These are phyloP conservation scores for Mycosphaerella arachidis DNA, from an alignment of 2,329 filamentous ascomycete genomes.

Conservation along the genomic window DNA sequence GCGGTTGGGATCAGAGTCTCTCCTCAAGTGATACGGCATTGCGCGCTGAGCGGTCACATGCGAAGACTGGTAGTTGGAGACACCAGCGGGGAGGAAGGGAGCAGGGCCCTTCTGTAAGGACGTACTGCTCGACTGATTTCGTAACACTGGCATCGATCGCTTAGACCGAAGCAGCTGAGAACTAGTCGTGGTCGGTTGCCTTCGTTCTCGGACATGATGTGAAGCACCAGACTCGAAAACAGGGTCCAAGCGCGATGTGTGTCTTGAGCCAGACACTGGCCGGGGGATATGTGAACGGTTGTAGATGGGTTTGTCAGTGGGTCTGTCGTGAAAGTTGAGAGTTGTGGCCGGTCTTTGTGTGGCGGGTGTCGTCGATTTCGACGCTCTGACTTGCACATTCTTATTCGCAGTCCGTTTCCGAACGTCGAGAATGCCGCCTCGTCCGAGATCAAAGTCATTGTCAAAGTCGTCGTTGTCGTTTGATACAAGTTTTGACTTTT, in stretches of 20 bases:
- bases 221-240: slow-evolving; percentile 85
- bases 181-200: slow-evolving; percentile 50
- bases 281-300: slow-evolving; percentile 70
- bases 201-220: slow-evolving; percentile 57
- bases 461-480: slow-evolving; percentile 68
- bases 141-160: slow-evolving; percentile 56
- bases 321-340: slow-evolving; percentile 83
- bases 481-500: slow-evolving; percentile 31
- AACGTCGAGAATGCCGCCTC: slow-evolving; percentile 70
- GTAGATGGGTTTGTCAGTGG: slow-evolving; percentile 37
- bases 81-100: slow-evolving; percentile 77
- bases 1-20: slow-evolving; percentile 67
- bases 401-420: slow-evolving; percentile 80
- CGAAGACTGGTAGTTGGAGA: slow-evolving; percentile 69
- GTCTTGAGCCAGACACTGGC: slow-evolving; percentile 54
- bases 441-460: slow-evolving; percentile 78
- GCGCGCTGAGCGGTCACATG: slow-evolving; percentile 64
- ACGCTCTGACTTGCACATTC: slow-evolving; percentile 82
- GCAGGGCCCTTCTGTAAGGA: slow-evolving; percentile 60
- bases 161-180: slow-evolving; percentile 56
- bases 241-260: slow-evolving; percentile 70
- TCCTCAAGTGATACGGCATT: slow-evolving; percentile 65
- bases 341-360: slow-evolving; percentile 71
- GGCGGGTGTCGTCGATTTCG: slow-evolving; percentile 54
- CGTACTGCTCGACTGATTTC: slow-evolving; percentile 38